phyloP scores from a whole-genome alignment of 306 rosid genomes.

The Geum urbanum region DNA sequence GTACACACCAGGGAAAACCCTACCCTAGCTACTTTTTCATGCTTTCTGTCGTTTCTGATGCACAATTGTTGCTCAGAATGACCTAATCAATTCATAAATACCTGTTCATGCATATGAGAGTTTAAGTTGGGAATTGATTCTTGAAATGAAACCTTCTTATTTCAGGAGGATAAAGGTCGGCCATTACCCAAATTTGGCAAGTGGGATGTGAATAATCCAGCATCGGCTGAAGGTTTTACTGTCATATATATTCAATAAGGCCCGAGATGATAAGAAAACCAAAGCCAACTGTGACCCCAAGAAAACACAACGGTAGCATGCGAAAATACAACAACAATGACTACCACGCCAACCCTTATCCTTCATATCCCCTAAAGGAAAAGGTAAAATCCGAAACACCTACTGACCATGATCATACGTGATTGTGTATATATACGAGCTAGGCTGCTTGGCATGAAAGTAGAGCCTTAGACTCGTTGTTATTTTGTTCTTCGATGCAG shows the following conservation, averaged over 20 bases:
- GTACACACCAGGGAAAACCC: too few relatives aligned
- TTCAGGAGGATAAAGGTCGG: slow-evolving; percentile 55
- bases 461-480: not conserved
- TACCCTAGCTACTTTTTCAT: too few relatives aligned
- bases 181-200: slow-evolving; percentile 84
- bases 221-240: slow-evolving; percentile 83
- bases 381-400: not conserved
- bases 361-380: slow-evolving; percentile 45
- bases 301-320: slow-evolving; percentile 28
- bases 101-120: too few relatives aligned
- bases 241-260: slow-evolving; percentile 71
- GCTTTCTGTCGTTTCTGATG: too few relatives aligned
- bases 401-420: too few relatives aligned
- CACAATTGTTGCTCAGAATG: too few relatives aligned
- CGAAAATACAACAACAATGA: slow-evolving; percentile 24
- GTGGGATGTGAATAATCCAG: slow-evolving; percentile 89
- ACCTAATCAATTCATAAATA: too few relatives aligned
- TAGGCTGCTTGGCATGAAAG: not conserved
- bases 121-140: too few relatives aligned
- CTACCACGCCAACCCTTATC: slow-evolving; percentile 23
- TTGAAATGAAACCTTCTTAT: too few relatives aligned
- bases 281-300: slow-evolving; percentile 27
- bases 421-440: too few relatives aligned
- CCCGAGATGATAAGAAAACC: slow-evolving; percentile 83
- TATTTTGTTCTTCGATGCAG: slow-evolving; percentile 44